These are phyloP conservation scores for Termitomyces sp. DNA, from an alignment of 768 basidiomycete species.

Conservation along the genomic window DNA sequence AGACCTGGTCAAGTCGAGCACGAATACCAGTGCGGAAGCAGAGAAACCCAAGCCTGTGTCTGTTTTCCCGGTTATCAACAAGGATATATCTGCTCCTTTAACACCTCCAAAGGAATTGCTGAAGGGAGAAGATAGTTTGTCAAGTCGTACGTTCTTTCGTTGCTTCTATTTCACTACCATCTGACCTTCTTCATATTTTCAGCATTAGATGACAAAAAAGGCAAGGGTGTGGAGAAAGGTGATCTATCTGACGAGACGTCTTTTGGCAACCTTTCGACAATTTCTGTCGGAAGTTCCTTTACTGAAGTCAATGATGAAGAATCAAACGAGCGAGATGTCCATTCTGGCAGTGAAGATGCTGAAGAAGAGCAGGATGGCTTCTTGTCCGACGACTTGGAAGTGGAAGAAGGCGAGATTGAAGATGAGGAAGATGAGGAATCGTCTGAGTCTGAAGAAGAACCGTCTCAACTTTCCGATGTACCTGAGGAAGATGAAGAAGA, in stretches of 20 bases:
- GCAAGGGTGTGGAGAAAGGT: slow-evolving; percentile 1
- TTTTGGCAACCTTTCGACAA: slow-evolving; percentile 31
- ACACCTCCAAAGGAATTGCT: not conserved
- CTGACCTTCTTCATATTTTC: not conserved
- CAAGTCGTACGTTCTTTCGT: not conserved
- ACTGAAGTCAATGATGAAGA: slow-evolving; percentile 36
- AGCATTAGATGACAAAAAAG: slow-evolving; percentile 1
- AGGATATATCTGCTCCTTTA: not conserved
- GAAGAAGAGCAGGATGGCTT: slow-evolving; percentile 18
- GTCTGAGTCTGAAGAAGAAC: slow-evolving; percentile 6
- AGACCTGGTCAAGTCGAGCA: slow-evolving; percentile 16
- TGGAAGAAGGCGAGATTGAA: slow-evolving; percentile 7
- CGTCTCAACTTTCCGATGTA: slow-evolving; percentile 11
- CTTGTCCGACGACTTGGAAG: slow-evolving; percentile 9
- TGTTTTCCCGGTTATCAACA: slow-evolving; percentile 3
- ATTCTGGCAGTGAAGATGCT: slow-evolving; percentile 23
- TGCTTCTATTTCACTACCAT: not conserved
- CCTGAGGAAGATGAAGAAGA: slow-evolving; percentile 13
- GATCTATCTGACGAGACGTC: slow-evolving; percentile 20
- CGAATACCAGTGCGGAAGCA: not conserved
- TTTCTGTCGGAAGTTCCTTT: slow-evolving; percentile 43
- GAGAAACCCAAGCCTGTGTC: slow-evolving; percentile 8
- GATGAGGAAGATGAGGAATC: slow-evolving; percentile 19
- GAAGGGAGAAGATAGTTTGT: not conserved
- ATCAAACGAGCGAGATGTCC: slow-evolving; percentile 14